Conservation (phyloP, 140 eudicot species). For the Oenanthe javanica region DNA sequence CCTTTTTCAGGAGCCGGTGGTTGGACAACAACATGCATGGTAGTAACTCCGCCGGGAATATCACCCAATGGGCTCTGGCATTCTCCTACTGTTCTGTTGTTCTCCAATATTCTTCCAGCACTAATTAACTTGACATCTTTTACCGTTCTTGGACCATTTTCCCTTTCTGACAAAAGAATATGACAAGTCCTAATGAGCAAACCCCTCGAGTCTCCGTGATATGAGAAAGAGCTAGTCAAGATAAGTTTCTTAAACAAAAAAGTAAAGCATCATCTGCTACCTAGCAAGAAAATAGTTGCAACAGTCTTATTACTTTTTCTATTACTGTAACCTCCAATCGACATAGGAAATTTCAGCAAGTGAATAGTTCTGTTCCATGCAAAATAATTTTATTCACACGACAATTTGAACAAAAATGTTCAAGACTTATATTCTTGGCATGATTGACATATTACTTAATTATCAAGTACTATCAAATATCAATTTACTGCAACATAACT, state of each 20-base stretch:
- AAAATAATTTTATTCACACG: not conserved
- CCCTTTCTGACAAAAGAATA: conserved; percentile 51
- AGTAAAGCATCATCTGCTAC: not conserved
- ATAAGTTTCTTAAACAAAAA: not conserved
- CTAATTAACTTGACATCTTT: conserved; percentile 60
- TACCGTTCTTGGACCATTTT: conserved; percentile 71
- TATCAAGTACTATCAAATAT: not conserved
- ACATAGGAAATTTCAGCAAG: not conserved
- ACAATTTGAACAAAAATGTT: not conserved
- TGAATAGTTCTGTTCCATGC: not conserved
- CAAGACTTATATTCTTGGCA: not conserved
- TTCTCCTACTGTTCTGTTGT: conserved; percentile 62
- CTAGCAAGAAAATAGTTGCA: not conserved
- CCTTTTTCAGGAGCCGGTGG: conserved; percentile 72
- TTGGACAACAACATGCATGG: conserved; percentile 87
- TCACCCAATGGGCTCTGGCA: conserved; percentile 60
- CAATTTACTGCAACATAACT: not conserved
- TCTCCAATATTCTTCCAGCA: conserved; percentile 70
- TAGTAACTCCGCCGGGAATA: conserved; percentile 55
- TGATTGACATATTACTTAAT: not conserved
- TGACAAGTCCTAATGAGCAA: not conserved
- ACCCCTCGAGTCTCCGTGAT: not conserved
- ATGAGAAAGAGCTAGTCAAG: not conserved
- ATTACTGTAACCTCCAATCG: not conserved
- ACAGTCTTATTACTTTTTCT: not conserved